A percentile compares a stretch with the other conserved stretches of the same genome.
These are phyloP conservation scores for Fusarium secorum DNA, from an alignment of 2,329 filamentous ascomycete species.

Conservation along the genomic window DNA sequence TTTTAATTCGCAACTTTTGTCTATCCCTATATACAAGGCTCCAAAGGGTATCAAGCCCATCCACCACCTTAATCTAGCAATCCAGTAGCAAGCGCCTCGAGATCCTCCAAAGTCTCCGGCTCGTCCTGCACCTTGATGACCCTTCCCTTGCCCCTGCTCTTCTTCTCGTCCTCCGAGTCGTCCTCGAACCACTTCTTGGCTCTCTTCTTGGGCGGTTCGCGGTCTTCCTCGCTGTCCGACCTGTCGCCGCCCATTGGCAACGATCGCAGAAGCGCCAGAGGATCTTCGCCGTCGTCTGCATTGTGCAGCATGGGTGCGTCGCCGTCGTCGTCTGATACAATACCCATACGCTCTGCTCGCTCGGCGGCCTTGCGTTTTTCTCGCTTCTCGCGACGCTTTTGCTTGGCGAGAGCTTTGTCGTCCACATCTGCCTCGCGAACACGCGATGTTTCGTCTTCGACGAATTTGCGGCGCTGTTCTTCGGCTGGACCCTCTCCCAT, in stretches of 20 bases:
- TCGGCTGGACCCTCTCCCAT: constrained; percentile 76
- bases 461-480: constrained; percentile 77
- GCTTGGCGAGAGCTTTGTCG: constrained; percentile 82
- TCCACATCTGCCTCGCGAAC: constrained; percentile 78
- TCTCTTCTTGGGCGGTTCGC: constrained; percentile 61
- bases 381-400: constrained; percentile 79
- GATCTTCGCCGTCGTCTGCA: constrained; percentile 42
- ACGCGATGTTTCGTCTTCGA: constrained; percentile 76
- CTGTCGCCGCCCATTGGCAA: constrained; percentile 57
- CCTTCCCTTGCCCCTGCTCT: constrained; percentile 56
- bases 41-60: constrained; percentile 43
- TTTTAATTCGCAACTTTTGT: constrained; percentile 30
- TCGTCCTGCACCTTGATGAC: constrained; percentile 70
- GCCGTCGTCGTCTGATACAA: constrained; percentile 40
- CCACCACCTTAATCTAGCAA: constrained; percentile 61
- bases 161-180: constrained; percentile 64
- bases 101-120: constrained; percentile 79
- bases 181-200: constrained; percentile 83
- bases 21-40: constrained; percentile 26
- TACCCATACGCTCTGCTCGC: constrained; percentile 52
- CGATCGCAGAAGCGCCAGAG: constrained; percentile 65
- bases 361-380: constrained; percentile 75
- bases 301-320: constrained; percentile 47
- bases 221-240: constrained; percentile 48
- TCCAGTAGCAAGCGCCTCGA: constrained; percentile 78